phyloP scores from a whole-genome alignment of 441 rosid genomes.

The Jatropha multifida region DNA sequence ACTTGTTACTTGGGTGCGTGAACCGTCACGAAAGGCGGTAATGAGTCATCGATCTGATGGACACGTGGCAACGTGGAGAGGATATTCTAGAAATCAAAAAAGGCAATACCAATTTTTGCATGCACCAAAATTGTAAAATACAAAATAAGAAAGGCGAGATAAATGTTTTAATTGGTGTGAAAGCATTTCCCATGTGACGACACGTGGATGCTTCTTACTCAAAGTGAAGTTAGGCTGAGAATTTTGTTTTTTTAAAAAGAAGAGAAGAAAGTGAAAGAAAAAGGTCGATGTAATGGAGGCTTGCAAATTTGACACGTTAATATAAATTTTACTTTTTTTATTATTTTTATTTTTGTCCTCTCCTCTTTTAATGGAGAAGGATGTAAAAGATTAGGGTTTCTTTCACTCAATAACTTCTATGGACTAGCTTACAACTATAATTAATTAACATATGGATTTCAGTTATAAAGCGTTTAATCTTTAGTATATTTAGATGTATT shows the following conservation, averaged over 20 bases:
- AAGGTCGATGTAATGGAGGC: slow-evolving; percentile 4
- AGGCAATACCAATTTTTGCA: neutral
- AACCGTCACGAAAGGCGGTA: slow-evolving; percentile 33
- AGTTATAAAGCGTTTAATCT: too few species aligned
- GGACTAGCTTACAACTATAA: slow-evolving; percentile 12
- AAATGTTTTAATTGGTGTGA: neutral
- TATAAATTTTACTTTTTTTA: neutral
- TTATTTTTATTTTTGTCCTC: neutral
- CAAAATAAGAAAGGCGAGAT: neutral
- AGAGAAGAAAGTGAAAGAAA: neutral
- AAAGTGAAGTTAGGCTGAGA: slow-evolving; percentile 38
- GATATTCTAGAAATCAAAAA: slow-evolving; percentile 19
- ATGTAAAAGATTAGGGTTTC: slow-evolving; percentile 37
- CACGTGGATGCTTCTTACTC: slow-evolving; percentile 15
- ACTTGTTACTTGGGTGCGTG: slow-evolving; percentile 38
- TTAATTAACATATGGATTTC: too few species aligned
- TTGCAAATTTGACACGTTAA: slow-evolving; percentile 28
- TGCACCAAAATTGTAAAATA: neutral
- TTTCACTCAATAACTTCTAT: slow-evolving; percentile 55
- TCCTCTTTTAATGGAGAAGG: neutral
- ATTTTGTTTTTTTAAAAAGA: neutral
- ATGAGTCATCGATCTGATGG: slow-evolving; percentile 21
- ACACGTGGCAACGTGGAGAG: slow-evolving; percentile 33
- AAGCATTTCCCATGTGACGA: slow-evolving; percentile 30
- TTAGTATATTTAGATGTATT: too few species aligned